Evolutionary conservation across 83 land plant species (phyloP), one percentile per base, ranked within the genome.

Genomic region (Thuja plicata): DNA sequence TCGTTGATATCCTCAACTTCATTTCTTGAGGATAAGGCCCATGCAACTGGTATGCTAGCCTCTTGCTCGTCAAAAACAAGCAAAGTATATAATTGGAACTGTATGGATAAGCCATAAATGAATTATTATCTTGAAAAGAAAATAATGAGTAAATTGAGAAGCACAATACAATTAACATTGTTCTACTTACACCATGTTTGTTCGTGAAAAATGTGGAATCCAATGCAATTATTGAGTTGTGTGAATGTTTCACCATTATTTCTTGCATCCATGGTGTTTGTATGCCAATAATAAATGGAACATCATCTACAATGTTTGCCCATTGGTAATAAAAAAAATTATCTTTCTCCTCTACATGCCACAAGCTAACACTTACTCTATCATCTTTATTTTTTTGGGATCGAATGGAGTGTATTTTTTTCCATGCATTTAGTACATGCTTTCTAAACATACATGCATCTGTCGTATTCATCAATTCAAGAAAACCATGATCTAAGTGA

Each of bases 211-310:
- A 83, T 21, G 32, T 83, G 2, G 50, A 83, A 24, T 83, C 34
- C 54, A 83, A 46, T 40, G 85, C 85, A 21, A 83, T 43, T 1
- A 83, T 38, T 24, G 46, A 27, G 19, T 83, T 83, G 54, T 83
- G 54, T 21, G 85, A 82, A 17, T 83, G 30, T 9, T 83, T 43
- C 8, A 83, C 85, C 85, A 83, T 83, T 11, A 17, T 83, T 6
- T 83, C 15, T 12, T 6, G 45, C 85, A 83, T 83, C 85, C 85
- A 83, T 16, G 24, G 32, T 43, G 85, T 43, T 41, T 83, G 85
- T 3, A 83, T 9, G 30, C 85, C 50, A 21, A 83, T 43, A 9
- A 83, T 43, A 24, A 83, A 46, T 83, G 85, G 85, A 10, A 83
- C 21, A 54, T 54, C 24, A 8, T 45, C 34, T 12, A 10, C 12